Percentiles rank a stretch among this genome's conserved stretches.
phyloP scores from a whole-genome alignment of 2,329 filamentous ascomycete genomes.

The Zymoseptoria ardabiliae region DNA sequence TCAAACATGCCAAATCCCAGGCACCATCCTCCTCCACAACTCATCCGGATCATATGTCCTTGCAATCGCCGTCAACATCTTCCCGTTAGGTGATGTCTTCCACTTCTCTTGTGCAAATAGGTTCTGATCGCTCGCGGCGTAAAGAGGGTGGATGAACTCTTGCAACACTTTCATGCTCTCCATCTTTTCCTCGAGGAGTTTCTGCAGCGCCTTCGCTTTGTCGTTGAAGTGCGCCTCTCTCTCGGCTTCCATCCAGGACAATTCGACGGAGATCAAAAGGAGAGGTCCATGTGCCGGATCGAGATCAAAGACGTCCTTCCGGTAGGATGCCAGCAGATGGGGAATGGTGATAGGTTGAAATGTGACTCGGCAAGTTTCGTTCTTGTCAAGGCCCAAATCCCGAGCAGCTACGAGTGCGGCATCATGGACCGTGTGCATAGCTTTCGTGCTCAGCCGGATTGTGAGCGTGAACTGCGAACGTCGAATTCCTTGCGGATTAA shows the following conservation, averaged over 20 bases:
- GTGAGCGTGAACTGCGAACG: slow-evolving; percentile 19
- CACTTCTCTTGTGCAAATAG: slow-evolving; percentile 26
- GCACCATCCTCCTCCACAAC: slow-evolving; percentile 27
- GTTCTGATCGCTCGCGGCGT: slow-evolving; percentile 30
- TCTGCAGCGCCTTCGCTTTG: slow-evolving; percentile 3
- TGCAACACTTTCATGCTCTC: slow-evolving; percentile 1
- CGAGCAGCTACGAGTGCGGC: slow-evolving; percentile 5
- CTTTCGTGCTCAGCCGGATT: slow-evolving; percentile 3
- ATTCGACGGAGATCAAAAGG: slow-evolving; percentile 13
- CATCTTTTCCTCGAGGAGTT: slow-evolving; percentile 6
- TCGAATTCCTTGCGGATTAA: slow-evolving; percentile 9
- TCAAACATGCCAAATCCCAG: slow-evolving; percentile 23
- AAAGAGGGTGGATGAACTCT: slow-evolving; percentile 28
- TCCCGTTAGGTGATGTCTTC: slow-evolving; percentile 14
- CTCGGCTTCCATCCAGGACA: slow-evolving; percentile 10
- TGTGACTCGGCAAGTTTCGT: slow-evolving; percentile 8
- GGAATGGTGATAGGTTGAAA: slow-evolving; percentile 16
- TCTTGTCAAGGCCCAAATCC: slow-evolving; percentile 6
- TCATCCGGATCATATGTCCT: slow-evolving; percentile 28
- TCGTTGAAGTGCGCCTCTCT: slow-evolving; percentile 11
- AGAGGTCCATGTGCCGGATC: slow-evolving; percentile 8
- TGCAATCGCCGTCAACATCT: slow-evolving; percentile 23
- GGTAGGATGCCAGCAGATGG: slow-evolving; percentile 12
- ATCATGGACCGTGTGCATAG: slow-evolving; percentile 13
- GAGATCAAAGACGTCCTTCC: slow-evolving; percentile 18